Evolutionary conservation across 2,329 filamentous ascomycete genomes (phyloP).

Genomic region (Biscogniauxia mediterranea): DNA sequence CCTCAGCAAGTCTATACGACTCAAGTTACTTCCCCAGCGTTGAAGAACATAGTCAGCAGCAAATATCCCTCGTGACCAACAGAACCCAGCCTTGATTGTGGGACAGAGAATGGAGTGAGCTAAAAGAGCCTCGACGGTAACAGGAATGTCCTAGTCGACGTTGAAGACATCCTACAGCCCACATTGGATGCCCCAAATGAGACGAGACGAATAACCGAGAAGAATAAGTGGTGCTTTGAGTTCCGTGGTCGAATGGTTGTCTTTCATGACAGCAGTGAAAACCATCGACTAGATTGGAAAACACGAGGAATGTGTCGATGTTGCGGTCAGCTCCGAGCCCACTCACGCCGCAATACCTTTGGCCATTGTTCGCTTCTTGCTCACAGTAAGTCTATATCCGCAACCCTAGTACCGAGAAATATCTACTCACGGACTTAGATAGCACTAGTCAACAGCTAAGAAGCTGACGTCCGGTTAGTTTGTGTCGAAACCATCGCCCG

Average conservation of each 20-base stretch:
- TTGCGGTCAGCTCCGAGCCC: background rate
- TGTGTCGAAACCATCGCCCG: no score
- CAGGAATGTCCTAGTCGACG: background rate
- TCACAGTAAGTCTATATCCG: background rate
- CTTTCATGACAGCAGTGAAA: background rate
- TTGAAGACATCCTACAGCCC: background rate
- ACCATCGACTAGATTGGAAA: background rate
- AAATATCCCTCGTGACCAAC: background rate
- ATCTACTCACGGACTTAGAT: no score
- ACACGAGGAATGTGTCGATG: background rate
- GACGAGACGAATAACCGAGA: background rate
- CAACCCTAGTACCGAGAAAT: no score
- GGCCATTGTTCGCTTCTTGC: background rate
- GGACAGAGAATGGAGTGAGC: background rate
- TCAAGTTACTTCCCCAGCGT: background rate
- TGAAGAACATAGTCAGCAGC: background rate
- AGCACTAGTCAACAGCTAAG: no score
- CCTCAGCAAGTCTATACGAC: no score
- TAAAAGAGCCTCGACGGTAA: background rate
- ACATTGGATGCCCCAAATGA: background rate
- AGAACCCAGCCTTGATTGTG: background rate
- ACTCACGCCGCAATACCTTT: background rate
- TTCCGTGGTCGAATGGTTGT: background rate
- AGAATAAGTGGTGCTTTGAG: background rate
- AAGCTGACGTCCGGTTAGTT: no score